Evolutionary conservation across 176 grass and related monocot genomes (phyloP), one percentile per base, ranked within the genome.

Genomic region (Eragrostis curvula): DNA sequence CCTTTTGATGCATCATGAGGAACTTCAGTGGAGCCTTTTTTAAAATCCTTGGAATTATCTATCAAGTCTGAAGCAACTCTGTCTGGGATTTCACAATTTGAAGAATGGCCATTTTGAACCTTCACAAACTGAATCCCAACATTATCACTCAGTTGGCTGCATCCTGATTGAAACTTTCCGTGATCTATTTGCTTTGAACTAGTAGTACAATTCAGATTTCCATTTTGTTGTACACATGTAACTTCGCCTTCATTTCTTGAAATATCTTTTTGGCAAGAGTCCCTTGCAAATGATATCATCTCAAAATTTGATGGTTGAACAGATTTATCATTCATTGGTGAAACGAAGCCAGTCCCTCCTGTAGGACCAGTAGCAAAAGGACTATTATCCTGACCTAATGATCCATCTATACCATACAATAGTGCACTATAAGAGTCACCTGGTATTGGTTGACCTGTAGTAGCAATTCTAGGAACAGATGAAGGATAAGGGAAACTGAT

Each of bases 1-100:
- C 64, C 70, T 80, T 92, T 96, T 74, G 70, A 62, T 78, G 46
- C 65, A 50, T 80, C 61, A 45, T 42, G 50, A 18, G n/a, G 77
- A 73, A 84, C 32, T 36, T 36, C 42, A 45, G 58, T n/a, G 27
- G 68, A 51, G 82, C 32, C 59, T 15, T 75, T 88, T 55, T 74
- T 61, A 23, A 73, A 39, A 82, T 72, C 79, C 73, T 68, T 57
- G 16, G 44, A 20, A 69, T 82, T 65, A 48, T 79, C 81, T 67
- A 85, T 82, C 13, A 65, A 25, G 6, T 65, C 53, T 78, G 82
- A 55, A 68, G 81, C 56, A 74, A 84, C 48, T 47, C 25, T 64
- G 0, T 77, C 51, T 55, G 65, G 17, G 17, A 68, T 25, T 23
- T 71, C 70, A 36, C 42, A 58, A 69, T 59, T 62, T 52, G 53